A percentile compares a stretch with the other conserved stretches of the same genome.
Evolutionary conservation across 495 filamentous ascomycete genomes (phyloP).

Genomic region (Polyplosphaeria fusca): DNA sequence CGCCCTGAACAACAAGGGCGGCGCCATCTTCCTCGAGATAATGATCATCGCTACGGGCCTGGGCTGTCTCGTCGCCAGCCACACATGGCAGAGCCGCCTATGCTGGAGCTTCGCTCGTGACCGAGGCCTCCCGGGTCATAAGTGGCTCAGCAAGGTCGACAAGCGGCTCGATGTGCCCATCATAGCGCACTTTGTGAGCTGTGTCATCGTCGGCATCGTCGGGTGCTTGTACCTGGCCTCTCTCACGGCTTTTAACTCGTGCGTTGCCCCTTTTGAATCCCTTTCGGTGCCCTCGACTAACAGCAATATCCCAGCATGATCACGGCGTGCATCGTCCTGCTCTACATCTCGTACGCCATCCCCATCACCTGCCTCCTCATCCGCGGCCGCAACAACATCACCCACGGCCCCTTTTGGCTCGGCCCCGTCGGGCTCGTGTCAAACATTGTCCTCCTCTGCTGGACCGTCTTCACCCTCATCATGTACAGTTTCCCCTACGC

Average conservation of each 20-base stretch:
- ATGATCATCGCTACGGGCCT: constrained; percentile 56
- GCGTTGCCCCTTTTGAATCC: constrained; percentile 7
- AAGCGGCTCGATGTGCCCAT: constrained; percentile 53
- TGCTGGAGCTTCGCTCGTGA: constrained; percentile 63
- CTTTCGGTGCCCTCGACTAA: background rate
- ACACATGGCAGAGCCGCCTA: constrained; percentile 58
- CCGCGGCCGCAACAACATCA: constrained; percentile 34
- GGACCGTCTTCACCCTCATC: constrained; percentile 38
- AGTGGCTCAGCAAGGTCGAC: constrained; percentile 50
- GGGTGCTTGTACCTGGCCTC: constrained; percentile 58
- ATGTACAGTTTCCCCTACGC: constrained; percentile 39
- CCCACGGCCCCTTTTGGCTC: constrained; percentile 39
- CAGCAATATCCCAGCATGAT: constrained; percentile 32
- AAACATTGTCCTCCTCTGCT: constrained; percentile 34
- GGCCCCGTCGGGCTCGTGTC: constrained; percentile 33
- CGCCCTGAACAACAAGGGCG: constrained; percentile 50
- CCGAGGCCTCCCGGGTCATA: constrained; percentile 50
- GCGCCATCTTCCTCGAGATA: constrained; percentile 54
- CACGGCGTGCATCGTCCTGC: constrained; percentile 37
- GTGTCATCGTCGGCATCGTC: constrained; percentile 49
- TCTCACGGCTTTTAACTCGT: constrained; percentile 54
- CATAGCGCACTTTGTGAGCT: constrained; percentile 50
- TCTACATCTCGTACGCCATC: constrained; percentile 38
- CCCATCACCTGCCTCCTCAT: constrained; percentile 34
- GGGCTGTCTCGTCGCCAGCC: constrained; percentile 54